Conservation (phyloP, 2,329 filamentous ascomycete species). For the Alternaria solani region DNA sequence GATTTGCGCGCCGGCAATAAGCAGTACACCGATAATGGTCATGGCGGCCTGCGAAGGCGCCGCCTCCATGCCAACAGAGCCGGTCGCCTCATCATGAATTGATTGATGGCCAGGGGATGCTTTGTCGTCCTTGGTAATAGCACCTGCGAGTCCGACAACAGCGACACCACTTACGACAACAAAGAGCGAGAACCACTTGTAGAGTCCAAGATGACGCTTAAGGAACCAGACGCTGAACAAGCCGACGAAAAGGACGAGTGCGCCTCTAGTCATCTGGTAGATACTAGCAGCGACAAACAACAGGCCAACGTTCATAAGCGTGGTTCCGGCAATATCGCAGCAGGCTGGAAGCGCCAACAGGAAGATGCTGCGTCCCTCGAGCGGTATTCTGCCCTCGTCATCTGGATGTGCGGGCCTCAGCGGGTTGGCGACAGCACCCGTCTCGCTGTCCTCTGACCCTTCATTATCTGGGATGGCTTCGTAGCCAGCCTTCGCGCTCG, state of each 20-base stretch:
- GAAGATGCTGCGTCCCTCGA: slow-evolving; percentile 75
- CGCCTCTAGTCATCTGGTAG: slow-evolving; percentile 98
- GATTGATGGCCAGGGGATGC: slow-evolving; percentile 47
- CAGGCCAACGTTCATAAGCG: slow-evolving; percentile 94
- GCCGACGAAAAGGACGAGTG: slow-evolving; percentile 93
- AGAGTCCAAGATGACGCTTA: slow-evolving; percentile 77
- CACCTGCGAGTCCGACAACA: slow-evolving; percentile 87
- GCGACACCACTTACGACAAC: slow-evolving; percentile 89
- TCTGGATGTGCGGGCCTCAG: slow-evolving; percentile 56
- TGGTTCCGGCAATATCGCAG: slow-evolving; percentile 94
- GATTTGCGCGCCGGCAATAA: slow-evolving; percentile 94
- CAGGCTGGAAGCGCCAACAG: slow-evolving; percentile 85
- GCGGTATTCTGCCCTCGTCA: slow-evolving; percentile 64
- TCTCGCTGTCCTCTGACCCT: slow-evolving; percentile 55
- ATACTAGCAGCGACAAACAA: slow-evolving; percentile 95
- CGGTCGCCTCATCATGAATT: slow-evolving; percentile 25
- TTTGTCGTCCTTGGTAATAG: slow-evolving; percentile 75
- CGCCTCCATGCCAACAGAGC: slow-evolving; percentile 42
- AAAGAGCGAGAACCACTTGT: slow-evolving; percentile 90
- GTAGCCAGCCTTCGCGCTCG: slow-evolving; percentile 66
- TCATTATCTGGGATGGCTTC: slow-evolving; percentile 63
- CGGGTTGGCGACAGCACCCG: slow-evolving; percentile 62
- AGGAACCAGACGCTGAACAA: slow-evolving; percentile 94
- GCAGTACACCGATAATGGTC: slow-evolving; percentile 81
- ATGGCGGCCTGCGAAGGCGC: slow-evolving; percentile 66